Base-by-base conservation (phyloP, 2,329 filamentous ascomycete species). In the Penicillium italicum region DNA sequence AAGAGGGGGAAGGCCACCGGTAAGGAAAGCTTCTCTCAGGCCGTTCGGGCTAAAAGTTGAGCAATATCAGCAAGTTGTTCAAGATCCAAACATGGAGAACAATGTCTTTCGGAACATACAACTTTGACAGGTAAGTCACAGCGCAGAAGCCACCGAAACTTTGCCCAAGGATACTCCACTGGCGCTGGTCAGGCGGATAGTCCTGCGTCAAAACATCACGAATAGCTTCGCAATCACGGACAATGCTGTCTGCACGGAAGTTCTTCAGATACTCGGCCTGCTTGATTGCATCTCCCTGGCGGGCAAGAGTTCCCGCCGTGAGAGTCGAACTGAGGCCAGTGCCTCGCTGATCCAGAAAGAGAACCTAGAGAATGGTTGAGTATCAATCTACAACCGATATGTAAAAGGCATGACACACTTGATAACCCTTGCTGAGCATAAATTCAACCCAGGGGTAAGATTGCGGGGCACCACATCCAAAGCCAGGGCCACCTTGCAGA, bases 121-220 rank as follows among this genome's bases (percentile, higher is more conserved):
- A 86, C 70, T 89, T 85, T 2, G 89, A 94, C 16, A 97, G 82
- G 72, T 97, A 97, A 8, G 88, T 93, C 33, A 91, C 79, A 45
- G 81, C 82, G 68, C 91, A 90, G 73, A 96, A 97, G 1, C 93
- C 93, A 37, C 93, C 93, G 72, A 96, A 97, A 16, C 88, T 92
- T 75, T 97, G 93, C 9, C 93, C 93, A 59, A 96, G 87, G 30
- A 94, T 82, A 55, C 86, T 88, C 93, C 92, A 97, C 69, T 87
- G 86, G 70, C 85, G 83, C 69, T 88, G 85, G 45, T 87, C 83
- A 22, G 82, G 77, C 0, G 88, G 85, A 65, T 85, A 89, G 49
- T 86, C 84, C 5, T 79, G 77, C 0, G 89, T 94, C 51, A 97
- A 78, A 37, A 82, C 87, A 65, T 85, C 82, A 5, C 93, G 84